These are phyloP conservation scores for Saccharomyces cerevisiae DNA, from an alignment of 805 yeast species.

Conservation along the genomic window DNA sequence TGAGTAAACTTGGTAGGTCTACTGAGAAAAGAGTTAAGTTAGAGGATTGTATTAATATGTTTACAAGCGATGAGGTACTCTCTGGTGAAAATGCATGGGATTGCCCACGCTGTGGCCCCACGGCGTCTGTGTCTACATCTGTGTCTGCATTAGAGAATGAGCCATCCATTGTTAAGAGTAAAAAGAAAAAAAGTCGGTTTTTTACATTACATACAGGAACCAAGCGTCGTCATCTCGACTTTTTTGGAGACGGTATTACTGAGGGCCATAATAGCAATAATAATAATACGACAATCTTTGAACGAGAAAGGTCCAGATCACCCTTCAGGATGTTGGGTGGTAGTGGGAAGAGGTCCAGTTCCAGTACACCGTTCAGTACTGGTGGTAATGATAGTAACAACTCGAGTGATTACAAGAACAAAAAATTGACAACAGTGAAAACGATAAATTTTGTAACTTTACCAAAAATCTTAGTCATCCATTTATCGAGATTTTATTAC, in stretches of 20 bases:
- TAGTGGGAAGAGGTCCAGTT: slow-evolving; percentile 10
- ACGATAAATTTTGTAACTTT: slow-evolving; percentile 65
- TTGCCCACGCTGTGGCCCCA: slow-evolving; percentile 56
- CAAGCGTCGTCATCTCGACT: neutral
- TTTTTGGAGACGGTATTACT: slow-evolving; percentile 3
- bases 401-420: slow-evolving; percentile 42
- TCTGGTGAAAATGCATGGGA: slow-evolving; percentile 77
- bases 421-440: slow-evolving; percentile 46
- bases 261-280: slow-evolving; percentile 10
- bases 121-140: slow-evolving; percentile 10
- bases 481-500: slow-evolving; percentile 68
- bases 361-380: slow-evolving; percentile 36
- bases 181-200: neutral
- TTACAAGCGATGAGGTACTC: slow-evolving; percentile 55
- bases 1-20: slow-evolving; percentile 19
- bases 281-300: slow-evolving; percentile 9
- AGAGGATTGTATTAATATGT: slow-evolving; percentile 56
- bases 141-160: neutral
- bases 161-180: neutral
- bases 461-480: slow-evolving; percentile 74
- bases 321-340: slow-evolving; percentile 9
- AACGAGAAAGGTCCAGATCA: slow-evolving; percentile 14
- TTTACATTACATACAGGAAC: neutral
- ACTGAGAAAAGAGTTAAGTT: slow-evolving; percentile 33
- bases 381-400: slow-evolving; percentile 49